Percentiles rank a stretch among this genome's conserved stretches.
phyloP scores from a whole-genome alignment of 352 stramenopile genomes.

The Phytophthora kernoviae region DNA sequence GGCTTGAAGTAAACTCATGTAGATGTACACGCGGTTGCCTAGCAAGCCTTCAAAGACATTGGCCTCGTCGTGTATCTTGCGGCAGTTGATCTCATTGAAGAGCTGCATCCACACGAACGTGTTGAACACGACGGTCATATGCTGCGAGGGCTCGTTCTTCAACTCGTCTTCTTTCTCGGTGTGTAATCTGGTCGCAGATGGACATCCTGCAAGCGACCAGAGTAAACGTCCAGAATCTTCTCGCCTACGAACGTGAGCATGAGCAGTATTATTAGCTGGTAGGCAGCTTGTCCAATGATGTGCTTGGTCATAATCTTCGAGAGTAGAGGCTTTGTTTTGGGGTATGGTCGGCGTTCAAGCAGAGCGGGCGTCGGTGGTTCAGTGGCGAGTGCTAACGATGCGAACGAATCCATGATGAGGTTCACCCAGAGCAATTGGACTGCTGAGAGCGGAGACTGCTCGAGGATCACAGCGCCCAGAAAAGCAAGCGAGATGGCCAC shows the following conservation, averaged over 20 bases:
- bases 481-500: constrained; percentile 94
- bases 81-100: constrained; percentile 88
- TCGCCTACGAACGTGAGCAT: constrained; percentile 86
- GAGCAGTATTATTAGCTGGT: constrained; percentile 92
- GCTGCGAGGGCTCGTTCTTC: constrained; percentile 67
- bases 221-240: constrained; percentile 48
- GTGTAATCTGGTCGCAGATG: neutral
- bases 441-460: constrained; percentile 91
- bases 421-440: constrained; percentile 99
- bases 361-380: constrained; percentile 91
- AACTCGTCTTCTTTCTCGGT: constrained; percentile 13
- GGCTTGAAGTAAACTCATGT: constrained; percentile 91
- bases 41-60: constrained; percentile 95
- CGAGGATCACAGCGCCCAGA: constrained; percentile 79
- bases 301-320: constrained; percentile 95
- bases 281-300: constrained; percentile 92
- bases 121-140: constrained; percentile 98
- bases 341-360: constrained; percentile 93
- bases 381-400: constrained; percentile 94
- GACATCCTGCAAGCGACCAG: constrained; percentile 50
- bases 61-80: constrained; percentile 86
- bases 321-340: constrained; percentile 92
- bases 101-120: constrained; percentile 98
- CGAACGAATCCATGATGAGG: constrained; percentile 99
- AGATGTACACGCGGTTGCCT: constrained; percentile 93